Evolutionary conservation across 805 yeast genomes (phyloP).

Genomic region (Metschnikowia baotianmanensis): DNA sequence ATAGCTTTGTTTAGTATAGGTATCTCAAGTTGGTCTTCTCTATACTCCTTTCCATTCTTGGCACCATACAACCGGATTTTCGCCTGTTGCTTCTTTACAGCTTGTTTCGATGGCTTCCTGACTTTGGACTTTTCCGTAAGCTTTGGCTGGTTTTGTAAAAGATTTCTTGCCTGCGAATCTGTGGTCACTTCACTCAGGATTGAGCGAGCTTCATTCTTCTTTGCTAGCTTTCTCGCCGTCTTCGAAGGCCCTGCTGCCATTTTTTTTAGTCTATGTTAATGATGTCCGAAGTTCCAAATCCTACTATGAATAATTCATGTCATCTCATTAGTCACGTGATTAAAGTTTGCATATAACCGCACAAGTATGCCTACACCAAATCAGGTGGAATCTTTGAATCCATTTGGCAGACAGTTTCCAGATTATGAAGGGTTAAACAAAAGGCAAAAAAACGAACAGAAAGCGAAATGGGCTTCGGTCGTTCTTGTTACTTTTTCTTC

Average conservation of each 20-base stretch:
- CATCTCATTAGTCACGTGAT: too few relatives aligned
- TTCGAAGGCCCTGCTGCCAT: conserved; percentile 63
- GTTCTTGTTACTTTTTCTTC: too few relatives aligned
- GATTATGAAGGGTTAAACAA: too few relatives aligned
- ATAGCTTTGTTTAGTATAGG: conserved; percentile 82
- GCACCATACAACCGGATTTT: conserved; percentile 67
- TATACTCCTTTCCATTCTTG: conserved; percentile 52
- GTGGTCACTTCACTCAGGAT: conserved; percentile 64
- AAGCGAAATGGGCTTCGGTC: too few relatives aligned
- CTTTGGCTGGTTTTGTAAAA: conserved; percentile 56
- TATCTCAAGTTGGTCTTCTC: conserved; percentile 75
- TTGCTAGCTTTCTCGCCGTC: conserved; percentile 53
- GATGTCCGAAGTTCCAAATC: too few relatives aligned
- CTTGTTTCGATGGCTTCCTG: conserved; percentile 46
- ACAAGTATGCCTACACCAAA: too few relatives aligned
- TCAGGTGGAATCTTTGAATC: too few relatives aligned
- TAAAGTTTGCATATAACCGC: too few relatives aligned
- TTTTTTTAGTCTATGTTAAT: conserved; percentile 18
- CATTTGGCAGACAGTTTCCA: too few relatives aligned
- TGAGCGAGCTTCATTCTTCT: conserved; percentile 52
- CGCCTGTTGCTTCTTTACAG: conserved; percentile 65
- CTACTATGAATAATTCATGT: too few relatives aligned
- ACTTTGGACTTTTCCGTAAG: conserved; percentile 57
- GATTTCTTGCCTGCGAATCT: conserved; percentile 69
- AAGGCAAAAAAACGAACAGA: too few relatives aligned